phyloP scores from a whole-genome alignment of 352 stramenopile genomes.

The Globisporangium sylvaticum region DNA sequence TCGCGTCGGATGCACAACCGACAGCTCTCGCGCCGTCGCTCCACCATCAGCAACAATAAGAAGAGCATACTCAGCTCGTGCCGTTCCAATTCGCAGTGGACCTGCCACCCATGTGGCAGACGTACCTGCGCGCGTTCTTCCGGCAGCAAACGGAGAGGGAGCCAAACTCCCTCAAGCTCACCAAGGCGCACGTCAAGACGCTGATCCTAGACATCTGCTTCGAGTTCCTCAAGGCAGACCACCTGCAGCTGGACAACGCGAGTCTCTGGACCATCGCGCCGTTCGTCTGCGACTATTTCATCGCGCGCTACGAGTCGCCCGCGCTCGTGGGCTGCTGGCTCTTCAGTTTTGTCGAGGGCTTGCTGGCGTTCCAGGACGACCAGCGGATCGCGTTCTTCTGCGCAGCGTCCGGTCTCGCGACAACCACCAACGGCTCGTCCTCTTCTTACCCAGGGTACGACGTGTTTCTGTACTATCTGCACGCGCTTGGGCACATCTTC shows the following conservation, averaged over 20 bases:
- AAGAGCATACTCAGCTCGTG: conserved; percentile 3
- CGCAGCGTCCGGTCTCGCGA: conserved; percentile 29
- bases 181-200: conserved; percentile 31
- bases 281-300: conserved; percentile 73
- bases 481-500: conserved; percentile 58
- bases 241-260: conserved; percentile 49
- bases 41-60: neutral
- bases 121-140: conserved; percentile 29
- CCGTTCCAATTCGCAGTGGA: conserved; percentile 7
- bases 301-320: conserved; percentile 45
- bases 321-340: conserved; percentile 51
- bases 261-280: conserved; percentile 50
- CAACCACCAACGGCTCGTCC: neutral
- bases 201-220: conserved; percentile 69
- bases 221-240: conserved; percentile 70
- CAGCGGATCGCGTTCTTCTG: conserved; percentile 63
- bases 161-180: conserved; percentile 16
- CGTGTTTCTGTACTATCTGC: conserved; percentile 64
- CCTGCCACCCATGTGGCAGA: conserved; percentile 34
- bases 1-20: neutral
- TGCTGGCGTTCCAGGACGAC: conserved; percentile 43
- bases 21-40: neutral
- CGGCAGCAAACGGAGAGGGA: conserved; percentile 9
- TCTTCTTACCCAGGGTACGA: conserved; percentile 35
- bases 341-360: conserved; percentile 38